Conservation (phyloP, 805 yeast species). For the Spathaspora sp. region DNA sequence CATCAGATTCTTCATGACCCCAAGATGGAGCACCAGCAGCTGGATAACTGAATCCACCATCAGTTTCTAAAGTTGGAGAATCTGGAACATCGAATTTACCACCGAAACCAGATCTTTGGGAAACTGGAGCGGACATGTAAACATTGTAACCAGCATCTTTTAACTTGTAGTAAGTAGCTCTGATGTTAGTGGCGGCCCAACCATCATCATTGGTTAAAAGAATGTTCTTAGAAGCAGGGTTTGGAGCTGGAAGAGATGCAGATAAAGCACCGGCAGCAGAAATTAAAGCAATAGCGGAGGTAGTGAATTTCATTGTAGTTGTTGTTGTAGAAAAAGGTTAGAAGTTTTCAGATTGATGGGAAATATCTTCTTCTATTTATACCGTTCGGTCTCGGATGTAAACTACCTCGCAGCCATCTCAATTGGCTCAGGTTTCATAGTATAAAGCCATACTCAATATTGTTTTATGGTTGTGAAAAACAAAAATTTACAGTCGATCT, state of each 20-base stretch:
- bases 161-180: constrained; percentile 50
- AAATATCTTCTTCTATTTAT: neutral
- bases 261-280: constrained; percentile 17
- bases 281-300: constrained; percentile 51
- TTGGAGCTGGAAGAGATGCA: neutral
- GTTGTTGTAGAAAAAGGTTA: neutral
- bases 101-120: constrained; percentile 52
- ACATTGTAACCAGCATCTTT: constrained; percentile 48
- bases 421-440: too few relatives aligned
- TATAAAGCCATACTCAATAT: too few relatives aligned
- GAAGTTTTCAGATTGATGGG: neutral
- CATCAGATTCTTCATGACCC: constrained; percentile 43
- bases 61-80: constrained; percentile 33
- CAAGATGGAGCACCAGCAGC: constrained; percentile 50
- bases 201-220: constrained; percentile 47
- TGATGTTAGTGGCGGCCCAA: constrained; percentile 54
- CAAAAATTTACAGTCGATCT: too few relatives aligned
- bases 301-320: constrained; percentile 47
- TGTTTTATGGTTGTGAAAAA: too few relatives aligned
- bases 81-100: constrained; percentile 48
- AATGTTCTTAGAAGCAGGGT: constrained; percentile 14
- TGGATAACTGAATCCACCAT: constrained; percentile 48
- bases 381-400: neutral
- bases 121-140: constrained; percentile 48
- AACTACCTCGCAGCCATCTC: too few relatives aligned